These are phyloP conservation scores for Starmera pachycereana DNA, from an alignment of 805 yeast species.

Conservation along the genomic window DNA sequence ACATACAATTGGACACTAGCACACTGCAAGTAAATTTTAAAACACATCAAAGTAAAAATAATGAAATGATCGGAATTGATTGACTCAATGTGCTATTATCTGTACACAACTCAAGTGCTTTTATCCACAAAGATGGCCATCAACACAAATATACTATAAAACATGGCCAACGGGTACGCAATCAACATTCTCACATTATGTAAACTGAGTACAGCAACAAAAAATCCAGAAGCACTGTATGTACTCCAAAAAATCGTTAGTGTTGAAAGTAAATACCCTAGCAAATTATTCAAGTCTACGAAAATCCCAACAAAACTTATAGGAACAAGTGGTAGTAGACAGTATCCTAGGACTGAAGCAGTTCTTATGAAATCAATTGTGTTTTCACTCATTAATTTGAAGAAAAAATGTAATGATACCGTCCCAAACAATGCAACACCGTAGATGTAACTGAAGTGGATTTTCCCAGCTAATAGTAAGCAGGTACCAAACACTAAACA, in stretches of 20 bases:
- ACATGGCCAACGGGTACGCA: conserved; percentile 88
- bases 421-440: conserved; percentile 94
- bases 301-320: conserved; percentile 60
- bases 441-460: conserved; percentile 93
- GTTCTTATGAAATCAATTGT: conserved; percentile 54
- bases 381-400: conserved; percentile 73
- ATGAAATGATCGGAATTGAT: too few species aligned
- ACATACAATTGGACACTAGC: too few species aligned
- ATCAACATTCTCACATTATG: conserved; percentile 81
- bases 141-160: conserved; percentile 88
- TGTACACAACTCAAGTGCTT: neutral
- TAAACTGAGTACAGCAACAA: conserved; percentile 74
- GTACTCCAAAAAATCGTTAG: conserved; percentile 84
- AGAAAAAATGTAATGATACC: conserved; percentile 68
- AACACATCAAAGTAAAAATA: too few species aligned
- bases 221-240: conserved; percentile 84
- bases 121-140: conserved; percentile 77
- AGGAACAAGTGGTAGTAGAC: conserved; percentile 79
- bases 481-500: conserved; percentile 80
- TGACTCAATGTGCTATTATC: too few species aligned
- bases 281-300: conserved; percentile 51
- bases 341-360: conserved; percentile 89
- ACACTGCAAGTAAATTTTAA: too few species aligned
- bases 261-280: conserved; percentile 63
- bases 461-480: conserved; percentile 78